A percentile compares a stretch with the other conserved stretches of the same genome.
Evolutionary conservation across 768 basidiomycete species (phyloP).

Genomic region (Sarcodon sp.): DNA sequence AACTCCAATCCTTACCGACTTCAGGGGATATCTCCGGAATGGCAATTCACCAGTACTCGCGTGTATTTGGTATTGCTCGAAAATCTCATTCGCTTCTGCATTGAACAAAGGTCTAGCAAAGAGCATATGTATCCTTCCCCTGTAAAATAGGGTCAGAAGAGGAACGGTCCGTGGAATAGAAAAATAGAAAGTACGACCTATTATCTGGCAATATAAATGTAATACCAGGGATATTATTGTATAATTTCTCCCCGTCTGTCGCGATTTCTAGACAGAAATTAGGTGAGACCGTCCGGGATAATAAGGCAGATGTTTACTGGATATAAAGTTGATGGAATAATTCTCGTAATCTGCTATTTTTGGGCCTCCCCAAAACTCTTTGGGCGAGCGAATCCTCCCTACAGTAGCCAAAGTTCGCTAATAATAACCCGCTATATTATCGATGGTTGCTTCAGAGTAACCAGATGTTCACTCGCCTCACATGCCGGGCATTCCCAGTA

Average conservation of each 20-base stretch:
- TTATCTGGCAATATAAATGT: conserved; percentile 8
- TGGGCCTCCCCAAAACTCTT: conserved; percentile 21
- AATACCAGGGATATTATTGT: conserved; percentile 2
- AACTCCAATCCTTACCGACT: conserved; percentile 31
- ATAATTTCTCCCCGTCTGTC: not conserved
- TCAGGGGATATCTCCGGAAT: conserved; percentile 64
- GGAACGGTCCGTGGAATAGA: not conserved
- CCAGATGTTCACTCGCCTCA: conserved; percentile 22
- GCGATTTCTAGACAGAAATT: conserved; percentile 8
- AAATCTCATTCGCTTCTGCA: conserved; percentile 37
- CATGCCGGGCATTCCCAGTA: conserved; percentile 59
- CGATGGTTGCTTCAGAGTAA: not conserved
- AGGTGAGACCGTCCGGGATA: not conserved
- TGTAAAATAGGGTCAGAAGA: conserved; percentile 10
- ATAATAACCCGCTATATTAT: not conserved
- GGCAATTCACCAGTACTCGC: conserved; percentile 39
- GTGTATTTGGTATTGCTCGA: conserved; percentile 54
- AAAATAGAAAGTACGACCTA: not conserved
- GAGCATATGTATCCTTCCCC: conserved; percentile 55
- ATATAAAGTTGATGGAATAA: not conserved
- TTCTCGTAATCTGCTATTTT: not conserved
- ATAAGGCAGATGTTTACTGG: not conserved
- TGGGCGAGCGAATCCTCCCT: conserved; percentile 15
- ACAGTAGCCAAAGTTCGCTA: conserved; percentile 7
- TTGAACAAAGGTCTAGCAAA: conserved; percentile 25